Base-by-base conservation (phyloP, 768 basidiomycete species). In the Boletus coccyginus region DNA sequence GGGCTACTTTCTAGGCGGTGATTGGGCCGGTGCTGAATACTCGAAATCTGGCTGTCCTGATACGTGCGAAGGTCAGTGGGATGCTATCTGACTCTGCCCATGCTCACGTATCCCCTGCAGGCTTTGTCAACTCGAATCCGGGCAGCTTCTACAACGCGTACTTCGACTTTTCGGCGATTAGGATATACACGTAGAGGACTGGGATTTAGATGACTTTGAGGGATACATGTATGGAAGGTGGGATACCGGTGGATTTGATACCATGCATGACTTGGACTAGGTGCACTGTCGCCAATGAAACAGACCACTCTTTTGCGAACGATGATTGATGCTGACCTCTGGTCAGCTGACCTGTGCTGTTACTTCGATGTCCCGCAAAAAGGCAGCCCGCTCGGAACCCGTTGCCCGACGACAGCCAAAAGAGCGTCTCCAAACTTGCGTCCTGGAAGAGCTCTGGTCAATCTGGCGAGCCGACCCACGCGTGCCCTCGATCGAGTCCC, bases 101-200 rank as follows among this genome's bases (percentile, higher is more conserved):
- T 35, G 31, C 32, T 46, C 21, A 54, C 17, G 17, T 36, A 8
- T 27, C 43, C 16, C 41, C 13, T 41, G 17, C 55, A 87, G 85
- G 82, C 12, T 62, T 41, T 24, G 63, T 65, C 14, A 46, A 65
- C 51, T 31, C 29, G 58, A 85, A 88, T 62, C 90, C 90, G 2
- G 68, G 71, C 4, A 85, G 84, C 12, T 91, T 91, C 71, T 59
- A 61, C 11, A 74, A 87, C 33, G 87, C 90, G 0, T 90, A 84
- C 75, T 92, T 88, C 73, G 82, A 88, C 43, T 79, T 92, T 67
- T 77, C 79, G 46, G 81, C 79, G 48, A 69, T 90, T 51, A 80
- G 78, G 55, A 72, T 83, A 32, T 85, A 83, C 68, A 71, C 65
- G 29, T 78, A 67, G 61, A 11, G 52, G 19, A 47, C 19, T 41